phyloP scores from a whole-genome alignment of 2,329 filamentous ascomycete genomes.

The Aspergillus ruber region DNA sequence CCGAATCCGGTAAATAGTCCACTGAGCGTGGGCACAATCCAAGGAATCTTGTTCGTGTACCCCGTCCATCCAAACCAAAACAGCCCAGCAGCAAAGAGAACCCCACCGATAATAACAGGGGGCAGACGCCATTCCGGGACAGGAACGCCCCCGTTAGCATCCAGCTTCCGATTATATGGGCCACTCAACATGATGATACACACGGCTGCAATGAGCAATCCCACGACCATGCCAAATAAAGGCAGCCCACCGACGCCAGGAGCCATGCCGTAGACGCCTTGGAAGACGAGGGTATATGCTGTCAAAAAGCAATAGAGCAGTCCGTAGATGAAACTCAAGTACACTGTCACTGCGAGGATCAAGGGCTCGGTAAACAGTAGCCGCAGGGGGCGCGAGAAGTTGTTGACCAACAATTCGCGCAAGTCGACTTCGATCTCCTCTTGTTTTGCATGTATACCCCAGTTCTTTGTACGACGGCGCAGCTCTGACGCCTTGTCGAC shows the following conservation, averaged over 20 bases:
- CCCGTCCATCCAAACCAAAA: constrained; percentile 77
- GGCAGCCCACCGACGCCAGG: constrained; percentile 21
- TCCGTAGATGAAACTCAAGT: constrained; percentile 28
- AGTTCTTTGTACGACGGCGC: constrained; percentile 47
- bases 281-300: constrained; percentile 25
- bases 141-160: constrained; percentile 56
- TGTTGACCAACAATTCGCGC: constrained; percentile 38
- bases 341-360: constrained; percentile 24
- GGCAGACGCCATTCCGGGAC: constrained; percentile 54
- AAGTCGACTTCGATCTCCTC: constrained; percentile 46
- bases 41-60: constrained; percentile 36
- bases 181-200: constrained; percentile 60
- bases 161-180: constrained; percentile 62
- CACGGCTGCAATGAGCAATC: constrained; percentile 56
- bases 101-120: constrained; percentile 48
- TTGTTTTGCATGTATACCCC: constrained; percentile 50
- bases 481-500: constrained; percentile 48
- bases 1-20: constrained; percentile 54
- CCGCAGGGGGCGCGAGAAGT: constrained; percentile 36
- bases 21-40: constrained; percentile 37
- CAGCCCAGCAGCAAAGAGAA: constrained; percentile 53
- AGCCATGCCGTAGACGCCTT: constrained; percentile 21
- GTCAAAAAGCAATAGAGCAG: constrained; percentile 21
- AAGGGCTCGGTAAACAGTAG: constrained; percentile 33
- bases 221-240: constrained; percentile 24